These are phyloP conservation scores for Aspergillus olivimuriae DNA, from an alignment of 495 filamentous ascomycete species.

Conservation along the genomic window DNA sequence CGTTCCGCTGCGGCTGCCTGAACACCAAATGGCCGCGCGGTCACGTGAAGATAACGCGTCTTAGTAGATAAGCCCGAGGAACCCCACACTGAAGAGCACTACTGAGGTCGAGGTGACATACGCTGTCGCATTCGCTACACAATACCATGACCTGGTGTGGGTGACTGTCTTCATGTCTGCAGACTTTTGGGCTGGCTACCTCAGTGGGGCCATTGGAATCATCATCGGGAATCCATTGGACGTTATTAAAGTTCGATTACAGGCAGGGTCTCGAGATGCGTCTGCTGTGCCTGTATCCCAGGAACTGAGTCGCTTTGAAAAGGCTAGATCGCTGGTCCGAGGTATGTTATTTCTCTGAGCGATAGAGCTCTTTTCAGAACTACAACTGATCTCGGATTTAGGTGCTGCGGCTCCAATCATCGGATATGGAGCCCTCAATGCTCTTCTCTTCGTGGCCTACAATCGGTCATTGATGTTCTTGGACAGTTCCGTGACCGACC, in stretches of 20 bases:
- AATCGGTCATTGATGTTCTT: conserved; percentile 65
- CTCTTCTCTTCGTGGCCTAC: conserved; percentile 78
- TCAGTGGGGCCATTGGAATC: conserved; percentile 76
- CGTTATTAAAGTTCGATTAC: conserved; percentile 74
- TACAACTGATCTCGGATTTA: conserved; percentile 12
- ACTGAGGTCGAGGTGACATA: not conserved
- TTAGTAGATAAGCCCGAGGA: not conserved
- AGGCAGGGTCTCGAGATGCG: conserved; percentile 46
- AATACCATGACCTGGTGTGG: not conserved
- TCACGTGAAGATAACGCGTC: conserved; percentile 22
- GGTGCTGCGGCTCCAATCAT: conserved; percentile 77
- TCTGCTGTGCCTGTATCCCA: conserved; percentile 17
- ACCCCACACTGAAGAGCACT: not conserved
- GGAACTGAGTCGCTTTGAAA: conserved; percentile 35
- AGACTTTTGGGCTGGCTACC: conserved; percentile 84
- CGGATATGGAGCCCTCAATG: conserved; percentile 85
- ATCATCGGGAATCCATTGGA: conserved; percentile 85
- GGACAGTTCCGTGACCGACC: conserved; percentile 34
- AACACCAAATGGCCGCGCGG: conserved; percentile 36
- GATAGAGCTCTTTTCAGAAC: not conserved
- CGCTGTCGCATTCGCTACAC: not conserved
- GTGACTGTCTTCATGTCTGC: conserved; percentile 52
- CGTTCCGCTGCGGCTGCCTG: conserved; percentile 10
- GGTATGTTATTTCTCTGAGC: conserved; percentile 20
- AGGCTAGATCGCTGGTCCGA: conserved; percentile 39